Evolutionary conservation across 2,329 filamentous ascomycete genomes (phyloP).

Genomic region (Exserohilum rostratum): DNA sequence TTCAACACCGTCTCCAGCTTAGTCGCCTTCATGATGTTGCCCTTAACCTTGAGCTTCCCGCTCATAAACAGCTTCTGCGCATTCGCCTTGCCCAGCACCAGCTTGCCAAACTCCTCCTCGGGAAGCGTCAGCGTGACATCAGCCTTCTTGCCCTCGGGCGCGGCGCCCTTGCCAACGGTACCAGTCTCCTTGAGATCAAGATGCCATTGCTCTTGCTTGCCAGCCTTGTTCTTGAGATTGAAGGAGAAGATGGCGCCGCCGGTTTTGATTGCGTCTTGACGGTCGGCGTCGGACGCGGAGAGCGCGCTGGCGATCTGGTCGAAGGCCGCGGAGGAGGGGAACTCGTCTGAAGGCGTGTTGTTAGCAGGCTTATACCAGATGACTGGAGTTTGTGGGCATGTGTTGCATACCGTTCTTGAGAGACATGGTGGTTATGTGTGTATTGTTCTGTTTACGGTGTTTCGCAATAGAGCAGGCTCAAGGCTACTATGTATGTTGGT

Average conservation of each 20-base stretch:
- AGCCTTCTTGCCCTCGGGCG: constrained; percentile 74
- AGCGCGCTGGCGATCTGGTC: constrained; percentile 82
- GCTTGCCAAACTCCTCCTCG: constrained; percentile 83
- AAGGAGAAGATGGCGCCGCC: constrained; percentile 89
- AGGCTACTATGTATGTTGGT: neutral
- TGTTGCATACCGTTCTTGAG: constrained; percentile 34
- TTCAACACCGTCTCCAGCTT: constrained; percentile 85
- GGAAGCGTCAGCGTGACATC: constrained; percentile 85
- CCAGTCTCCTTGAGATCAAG: constrained; percentile 94
- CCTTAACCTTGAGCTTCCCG: constrained; percentile 98
- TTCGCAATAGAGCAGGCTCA: neutral
- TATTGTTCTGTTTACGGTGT: neutral
- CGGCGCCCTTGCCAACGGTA: constrained; percentile 75
- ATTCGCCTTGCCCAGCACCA: constrained; percentile 87
- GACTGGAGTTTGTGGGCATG: neutral
- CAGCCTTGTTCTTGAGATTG: constrained; percentile 84
- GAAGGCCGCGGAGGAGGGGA: constrained; percentile 90
- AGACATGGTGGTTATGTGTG: constrained; percentile 36
- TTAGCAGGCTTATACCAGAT: neutral
- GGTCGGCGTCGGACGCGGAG: constrained; percentile 69
- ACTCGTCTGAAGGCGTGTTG: constrained; percentile 57
- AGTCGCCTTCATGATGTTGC: constrained; percentile 97
- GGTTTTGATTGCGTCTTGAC: constrained; percentile 87
- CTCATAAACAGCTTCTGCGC: constrained; percentile 96
- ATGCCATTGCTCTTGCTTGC: constrained; percentile 85